phyloP scores from a whole-genome alignment of 768 basidiomycete genomes.

The Psilocybe cubensis region DNA sequence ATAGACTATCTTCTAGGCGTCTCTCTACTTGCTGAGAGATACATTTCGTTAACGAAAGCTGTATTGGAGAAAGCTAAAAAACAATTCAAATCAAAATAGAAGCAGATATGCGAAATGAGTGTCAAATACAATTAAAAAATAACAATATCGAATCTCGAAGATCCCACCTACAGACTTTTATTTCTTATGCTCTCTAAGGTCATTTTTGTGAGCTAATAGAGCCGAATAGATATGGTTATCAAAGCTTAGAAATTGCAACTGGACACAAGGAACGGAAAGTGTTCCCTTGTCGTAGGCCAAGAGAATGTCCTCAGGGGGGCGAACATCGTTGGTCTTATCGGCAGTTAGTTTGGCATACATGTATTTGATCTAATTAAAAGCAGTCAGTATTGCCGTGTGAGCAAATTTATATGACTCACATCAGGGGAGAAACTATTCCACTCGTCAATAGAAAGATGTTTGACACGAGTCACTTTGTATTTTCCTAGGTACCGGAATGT shows the following conservation, averaged over 20 bases:
- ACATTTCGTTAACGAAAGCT: no score
- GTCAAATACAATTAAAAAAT: no score
- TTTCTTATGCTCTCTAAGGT: not conserved
- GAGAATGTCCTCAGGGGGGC: constrained; percentile 35
- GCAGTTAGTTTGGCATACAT: constrained; percentile 43
- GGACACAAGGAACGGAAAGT: constrained; percentile 51
- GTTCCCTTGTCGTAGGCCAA: constrained; percentile 48
- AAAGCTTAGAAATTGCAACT: constrained; percentile 48
- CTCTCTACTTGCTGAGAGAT: no score
- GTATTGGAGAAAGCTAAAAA: no score
- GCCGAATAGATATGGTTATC: constrained; percentile 41
- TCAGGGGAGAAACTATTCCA: constrained; percentile 45
- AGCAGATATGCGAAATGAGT: no score
- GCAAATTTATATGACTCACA: constrained; percentile 30
- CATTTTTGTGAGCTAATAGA: constrained; percentile 20
- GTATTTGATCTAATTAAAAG: constrained; percentile 29
- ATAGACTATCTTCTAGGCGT: no score
- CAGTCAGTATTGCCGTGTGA: not conserved
- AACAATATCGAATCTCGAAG: no score
- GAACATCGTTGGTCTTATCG: constrained; percentile 39
- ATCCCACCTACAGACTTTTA: no score
- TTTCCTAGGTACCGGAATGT: constrained; percentile 49
- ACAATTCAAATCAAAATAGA: no score
- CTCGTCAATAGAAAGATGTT: constrained; percentile 45
- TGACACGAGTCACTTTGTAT: constrained; percentile 46